These are phyloP conservation scores for Seiridium cupressi DNA, from an alignment of 2,329 filamentous ascomycete genomes.

Conservation along the genomic window DNA sequence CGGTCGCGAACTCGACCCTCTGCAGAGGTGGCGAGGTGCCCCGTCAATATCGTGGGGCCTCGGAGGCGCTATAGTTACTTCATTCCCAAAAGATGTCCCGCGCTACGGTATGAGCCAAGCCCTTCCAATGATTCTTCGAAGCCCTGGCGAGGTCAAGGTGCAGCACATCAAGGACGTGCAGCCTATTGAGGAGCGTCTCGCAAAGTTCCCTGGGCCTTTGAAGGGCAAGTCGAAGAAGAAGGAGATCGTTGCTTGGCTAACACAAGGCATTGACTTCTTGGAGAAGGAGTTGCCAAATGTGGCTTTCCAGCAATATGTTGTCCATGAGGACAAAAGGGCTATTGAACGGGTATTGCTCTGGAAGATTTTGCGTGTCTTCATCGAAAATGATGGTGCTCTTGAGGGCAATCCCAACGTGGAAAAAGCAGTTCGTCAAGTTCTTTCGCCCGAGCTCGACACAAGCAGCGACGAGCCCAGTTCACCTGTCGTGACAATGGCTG, in stretches of 20 bases:
- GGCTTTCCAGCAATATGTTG: constrained; percentile 47
- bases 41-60: constrained; percentile 88
- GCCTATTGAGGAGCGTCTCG: constrained; percentile 68
- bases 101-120: constrained; percentile 76
- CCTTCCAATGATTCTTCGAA: constrained; percentile 76
- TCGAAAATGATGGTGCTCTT: constrained; percentile 82
- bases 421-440: constrained; percentile 70
- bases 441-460: constrained; percentile 57
- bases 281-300: constrained; percentile 57
- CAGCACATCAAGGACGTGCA: constrained; percentile 71
- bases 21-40: constrained; percentile 87
- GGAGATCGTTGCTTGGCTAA: constrained; percentile 80
- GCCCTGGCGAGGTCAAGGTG: constrained; percentile 79
- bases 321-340: constrained; percentile 65
- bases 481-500: constrained; percentile 29
- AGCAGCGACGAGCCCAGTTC: constrained; percentile 19
- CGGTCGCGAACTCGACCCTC: constrained; percentile 68
- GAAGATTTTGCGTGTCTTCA: constrained; percentile 78
- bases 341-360: constrained; percentile 82
- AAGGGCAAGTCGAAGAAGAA: constrained; percentile 95
- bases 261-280: constrained; percentile 69
- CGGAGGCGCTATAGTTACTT: constrained; percentile 77
- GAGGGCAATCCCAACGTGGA: constrained; percentile 72
- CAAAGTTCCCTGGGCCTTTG: constrained; percentile 86
- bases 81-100: constrained; percentile 85